phyloP scores from a whole-genome alignment of 2,329 filamentous ascomycete species.

The Emydomyces testavorans region DNA sequence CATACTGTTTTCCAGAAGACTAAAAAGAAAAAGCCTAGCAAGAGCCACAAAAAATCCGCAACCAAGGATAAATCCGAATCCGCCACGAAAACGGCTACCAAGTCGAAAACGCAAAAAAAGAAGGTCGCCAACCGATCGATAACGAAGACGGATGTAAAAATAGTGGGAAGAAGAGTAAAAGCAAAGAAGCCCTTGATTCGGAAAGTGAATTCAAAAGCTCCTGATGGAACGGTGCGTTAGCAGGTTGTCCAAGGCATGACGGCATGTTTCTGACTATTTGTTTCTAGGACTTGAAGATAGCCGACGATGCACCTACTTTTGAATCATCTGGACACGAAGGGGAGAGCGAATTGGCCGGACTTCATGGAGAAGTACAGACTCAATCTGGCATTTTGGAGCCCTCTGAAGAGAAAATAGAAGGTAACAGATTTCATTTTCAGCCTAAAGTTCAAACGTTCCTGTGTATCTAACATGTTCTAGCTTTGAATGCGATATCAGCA shows the following conservation, averaged over 20 bases:
- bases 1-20: background rate
- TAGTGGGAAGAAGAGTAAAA: background rate
- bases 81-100: background rate
- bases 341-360: background rate
- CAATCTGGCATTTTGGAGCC: slow-evolving; percentile 15
- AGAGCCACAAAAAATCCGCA: background rate
- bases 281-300: too few species aligned
- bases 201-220: background rate
- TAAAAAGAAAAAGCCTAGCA: background rate
- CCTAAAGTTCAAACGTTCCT: background rate
- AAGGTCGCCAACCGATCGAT: background rate
- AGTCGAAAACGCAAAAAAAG: background rate
- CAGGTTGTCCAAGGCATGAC: too few species aligned
- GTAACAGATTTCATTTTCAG: slow-evolving; percentile 15
- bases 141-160: background rate
- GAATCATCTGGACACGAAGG: background rate
- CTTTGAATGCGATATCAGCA: slow-evolving; percentile 36
- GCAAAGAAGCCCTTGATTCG: background rate
- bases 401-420: slow-evolving; percentile 13
- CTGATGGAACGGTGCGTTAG: too few species aligned
- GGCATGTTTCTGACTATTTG: too few species aligned
- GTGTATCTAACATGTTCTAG: slow-evolving; percentile 18
- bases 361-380: background rate
- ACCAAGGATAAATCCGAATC: background rate
- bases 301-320: background rate